Conservation (phyloP, 495 filamentous ascomycete species). For the Endocarpon pusillum region DNA sequence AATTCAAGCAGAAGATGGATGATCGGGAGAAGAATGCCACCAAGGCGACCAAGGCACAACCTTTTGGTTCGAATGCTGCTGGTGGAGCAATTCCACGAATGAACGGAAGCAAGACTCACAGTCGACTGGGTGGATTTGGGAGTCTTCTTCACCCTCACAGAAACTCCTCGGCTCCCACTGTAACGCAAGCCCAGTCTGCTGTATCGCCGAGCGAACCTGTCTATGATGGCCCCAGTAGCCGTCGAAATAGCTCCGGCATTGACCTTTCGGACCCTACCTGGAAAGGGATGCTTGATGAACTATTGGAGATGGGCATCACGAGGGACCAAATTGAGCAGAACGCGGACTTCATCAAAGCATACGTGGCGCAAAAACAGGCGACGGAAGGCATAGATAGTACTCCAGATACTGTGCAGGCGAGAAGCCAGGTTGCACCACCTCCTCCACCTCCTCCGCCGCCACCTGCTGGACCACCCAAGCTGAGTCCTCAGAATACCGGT, state of each 20-base stretch:
- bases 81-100: constrained; percentile 27
- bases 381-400: constrained; percentile 12
- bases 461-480: constrained; percentile 33
- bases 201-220: constrained; percentile 30
- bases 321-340: constrained; percentile 86
- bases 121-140: constrained; percentile 39
- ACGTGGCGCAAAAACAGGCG: constrained; percentile 66
- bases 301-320: constrained; percentile 74
- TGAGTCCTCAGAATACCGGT: constrained; percentile 55
- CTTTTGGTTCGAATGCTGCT: constrained; percentile 46
- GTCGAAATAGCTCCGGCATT: constrained; percentile 25
- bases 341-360: constrained; percentile 86
- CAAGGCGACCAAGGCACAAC: constrained; percentile 62
- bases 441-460: constrained; percentile 41
- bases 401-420: constrained; percentile 6
- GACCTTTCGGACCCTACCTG: constrained; percentile 72
- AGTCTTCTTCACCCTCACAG: constrained; percentile 59
- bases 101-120: constrained; percentile 28
- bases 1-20: constrained; percentile 87
- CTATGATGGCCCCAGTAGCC: constrained; percentile 26
- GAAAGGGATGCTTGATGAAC: constrained; percentile 68
- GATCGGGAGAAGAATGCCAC: constrained; percentile 85
- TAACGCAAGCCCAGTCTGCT: constrained; percentile 31
- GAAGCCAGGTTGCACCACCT: constrained; percentile 31
- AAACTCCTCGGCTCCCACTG: constrained; percentile 39